Percentiles rank a stretch among this genome's conserved stretches.
These are phyloP conservation scores for Mortierella sp. DNA, from an alignment of 371 early-diverging fungal genomes.

Conservation along the genomic window DNA sequence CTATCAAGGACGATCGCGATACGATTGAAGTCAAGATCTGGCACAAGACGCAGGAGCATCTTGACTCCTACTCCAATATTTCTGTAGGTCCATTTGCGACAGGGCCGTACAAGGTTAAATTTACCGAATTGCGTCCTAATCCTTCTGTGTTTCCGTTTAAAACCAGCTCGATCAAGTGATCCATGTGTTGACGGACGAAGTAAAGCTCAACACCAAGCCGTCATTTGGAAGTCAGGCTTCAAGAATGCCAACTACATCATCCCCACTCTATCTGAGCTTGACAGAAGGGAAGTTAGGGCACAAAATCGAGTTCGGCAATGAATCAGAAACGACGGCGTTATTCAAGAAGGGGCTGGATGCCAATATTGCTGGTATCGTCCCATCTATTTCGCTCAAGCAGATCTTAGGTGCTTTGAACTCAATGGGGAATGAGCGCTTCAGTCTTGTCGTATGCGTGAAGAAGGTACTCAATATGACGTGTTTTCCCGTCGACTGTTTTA, in stretches of 20 bases:
- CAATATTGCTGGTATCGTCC: constrained; percentile 32
- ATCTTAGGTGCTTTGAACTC: constrained; percentile 9
- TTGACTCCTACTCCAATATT: constrained; percentile 21
- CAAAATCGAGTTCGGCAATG: constrained; percentile 31
- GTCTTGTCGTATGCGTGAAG: constrained; percentile 34
- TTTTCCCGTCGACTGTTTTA: neutral
- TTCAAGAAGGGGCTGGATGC: constrained; percentile 31
- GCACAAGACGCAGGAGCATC: constrained; percentile 47
- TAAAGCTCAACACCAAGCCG: constrained; percentile 33
- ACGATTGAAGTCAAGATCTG: constrained; percentile 51
- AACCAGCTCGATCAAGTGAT: constrained; percentile 49
- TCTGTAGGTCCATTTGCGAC: constrained; percentile 20
- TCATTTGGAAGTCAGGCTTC: neutral
- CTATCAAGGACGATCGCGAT: constrained; percentile 48
- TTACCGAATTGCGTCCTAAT: neutral
- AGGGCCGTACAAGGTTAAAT: neutral
- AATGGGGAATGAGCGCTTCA: constrained; percentile 17
- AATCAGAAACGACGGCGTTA: constrained; percentile 17
- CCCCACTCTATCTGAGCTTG: constrained; percentile 29
- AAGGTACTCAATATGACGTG: constrained; percentile 13
- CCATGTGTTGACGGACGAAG: constrained; percentile 47
- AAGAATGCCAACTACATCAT: constrained; percentile 20
- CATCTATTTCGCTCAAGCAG: constrained; percentile 27
- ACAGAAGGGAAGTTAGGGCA: constrained; percentile 45
- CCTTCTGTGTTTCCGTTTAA: neutral